phyloP scores from a whole-genome alignment of 495 filamentous ascomycete genomes.

The Lentithecium fluviatile region DNA sequence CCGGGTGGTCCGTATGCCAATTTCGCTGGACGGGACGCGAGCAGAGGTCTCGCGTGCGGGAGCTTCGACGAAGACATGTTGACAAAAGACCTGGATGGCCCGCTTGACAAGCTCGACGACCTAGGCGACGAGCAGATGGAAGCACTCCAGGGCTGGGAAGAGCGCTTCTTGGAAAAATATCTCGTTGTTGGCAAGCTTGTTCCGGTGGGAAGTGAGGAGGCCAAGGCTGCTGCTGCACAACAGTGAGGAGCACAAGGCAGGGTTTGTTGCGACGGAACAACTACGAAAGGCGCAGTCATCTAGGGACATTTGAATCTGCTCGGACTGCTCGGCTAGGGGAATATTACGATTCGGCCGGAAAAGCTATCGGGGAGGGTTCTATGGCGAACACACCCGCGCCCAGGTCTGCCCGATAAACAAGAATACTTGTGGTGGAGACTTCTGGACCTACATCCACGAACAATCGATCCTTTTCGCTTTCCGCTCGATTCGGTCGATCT shows the following conservation, averaged over 20 bases:
- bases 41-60: slow-evolving; percentile 80
- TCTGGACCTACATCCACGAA: too few relatives aligned
- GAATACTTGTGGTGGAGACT: too few relatives aligned
- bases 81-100: slow-evolving; percentile 84
- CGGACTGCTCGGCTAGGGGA: too few relatives aligned
- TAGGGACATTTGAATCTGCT: too few relatives aligned
- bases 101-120: slow-evolving; percentile 77
- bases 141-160: slow-evolving; percentile 85
- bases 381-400: too few relatives aligned
- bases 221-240: slow-evolving; percentile 36
- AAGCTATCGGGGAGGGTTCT: too few relatives aligned
- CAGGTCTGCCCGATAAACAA: too few relatives aligned
- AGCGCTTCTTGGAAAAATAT: slow-evolving; percentile 91
- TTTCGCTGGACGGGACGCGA: slow-evolving; percentile 94
- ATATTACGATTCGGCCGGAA: too few relatives aligned
- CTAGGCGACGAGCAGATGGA: slow-evolving; percentile 76
- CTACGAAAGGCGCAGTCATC: too few relatives aligned
- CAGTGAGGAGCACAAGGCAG: background rate
- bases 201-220: slow-evolving; percentile 62
- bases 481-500: too few relatives aligned
- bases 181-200: slow-evolving; percentile 90
- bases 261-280: too few relatives aligned
- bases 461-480: too few relatives aligned
- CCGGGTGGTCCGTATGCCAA: slow-evolving; percentile 91
- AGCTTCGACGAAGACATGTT: slow-evolving; percentile 97